Evolutionary conservation across 352 stramenopile genomes (phyloP).

Genomic region (Pythium monospermum): DNA sequence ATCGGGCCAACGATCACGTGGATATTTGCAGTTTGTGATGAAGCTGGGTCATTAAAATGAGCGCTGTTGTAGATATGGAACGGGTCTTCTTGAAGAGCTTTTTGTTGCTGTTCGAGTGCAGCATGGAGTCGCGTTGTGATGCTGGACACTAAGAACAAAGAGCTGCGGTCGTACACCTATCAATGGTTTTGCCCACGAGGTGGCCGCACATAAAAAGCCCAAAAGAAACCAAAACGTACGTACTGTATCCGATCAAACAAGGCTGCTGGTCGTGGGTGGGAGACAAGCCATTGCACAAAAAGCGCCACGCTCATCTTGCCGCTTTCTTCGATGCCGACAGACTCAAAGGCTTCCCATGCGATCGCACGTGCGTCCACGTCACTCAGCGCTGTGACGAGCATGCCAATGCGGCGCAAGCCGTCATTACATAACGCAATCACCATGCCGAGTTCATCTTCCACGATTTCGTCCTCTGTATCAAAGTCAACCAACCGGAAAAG

Average conservation of each 20-base stretch:
- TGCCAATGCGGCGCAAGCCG: slow-evolving; percentile 33
- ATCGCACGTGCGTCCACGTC: slow-evolving; percentile 51
- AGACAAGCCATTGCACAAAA: slow-evolving; percentile 66
- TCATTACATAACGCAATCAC: slow-evolving; percentile 46
- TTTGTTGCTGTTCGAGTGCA: slow-evolving; percentile 18
- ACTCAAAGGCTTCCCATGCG: slow-evolving; percentile 66
- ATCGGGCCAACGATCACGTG: slow-evolving; percentile 37
- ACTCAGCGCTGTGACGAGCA: slow-evolving; percentile 20
- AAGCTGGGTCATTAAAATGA: slow-evolving; percentile 27
- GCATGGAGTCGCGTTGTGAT: slow-evolving; percentile 29
- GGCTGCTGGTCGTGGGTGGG: slow-evolving; percentile 47
- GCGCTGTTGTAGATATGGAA: slow-evolving; percentile 29
- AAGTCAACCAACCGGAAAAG: slow-evolving; percentile 69
- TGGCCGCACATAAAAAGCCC: not conserved
- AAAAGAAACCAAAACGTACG: not conserved
- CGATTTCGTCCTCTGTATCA: slow-evolving; percentile 71
- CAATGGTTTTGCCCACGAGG: too few relatives aligned
- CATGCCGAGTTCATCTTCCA: slow-evolving; percentile 63
- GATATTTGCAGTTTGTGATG: slow-evolving; percentile 22
- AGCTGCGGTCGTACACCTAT: slow-evolving; percentile 21
- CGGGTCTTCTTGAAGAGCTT: slow-evolving; percentile 7
- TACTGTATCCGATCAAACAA: slow-evolving; percentile 55
- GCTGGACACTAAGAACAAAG: slow-evolving; percentile 37
- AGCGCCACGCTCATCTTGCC: slow-evolving; percentile 64
- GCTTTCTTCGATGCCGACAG: slow-evolving; percentile 48